Evolutionary conservation across 345 rosid genomes (phyloP).

Genomic region (Bruguiera gymnorhiza): DNA sequence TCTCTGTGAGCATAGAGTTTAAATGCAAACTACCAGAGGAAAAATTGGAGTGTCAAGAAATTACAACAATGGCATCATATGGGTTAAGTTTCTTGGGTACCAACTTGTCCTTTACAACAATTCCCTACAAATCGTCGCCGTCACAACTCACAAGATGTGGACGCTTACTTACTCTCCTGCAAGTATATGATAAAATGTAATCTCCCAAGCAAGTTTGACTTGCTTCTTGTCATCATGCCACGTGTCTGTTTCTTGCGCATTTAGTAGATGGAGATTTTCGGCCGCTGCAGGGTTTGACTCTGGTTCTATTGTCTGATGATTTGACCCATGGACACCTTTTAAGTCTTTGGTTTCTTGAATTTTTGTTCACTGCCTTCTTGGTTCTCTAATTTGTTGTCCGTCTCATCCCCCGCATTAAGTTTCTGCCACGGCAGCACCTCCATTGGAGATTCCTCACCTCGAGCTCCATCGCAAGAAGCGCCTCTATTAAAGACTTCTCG

Average conservation of each 20-base stretch:
- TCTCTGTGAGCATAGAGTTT: no score
- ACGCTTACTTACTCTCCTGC: slow-evolving; percentile 7
- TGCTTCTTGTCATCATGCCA: slow-evolving; percentile 8
- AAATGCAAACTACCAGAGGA: slow-evolving; percentile 12
- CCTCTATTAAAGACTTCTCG: background rate
- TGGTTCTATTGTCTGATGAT: background rate
- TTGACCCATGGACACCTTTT: slow-evolving; percentile 11
- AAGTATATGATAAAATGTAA: background rate
- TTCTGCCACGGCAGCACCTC: slow-evolving; percentile 2
- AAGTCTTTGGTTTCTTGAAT: slow-evolving; percentile 1
- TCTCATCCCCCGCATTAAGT: background rate
- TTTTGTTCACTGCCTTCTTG: background rate
- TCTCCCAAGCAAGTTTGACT: slow-evolving; percentile 8
- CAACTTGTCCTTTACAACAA: background rate
- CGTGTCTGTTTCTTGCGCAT: slow-evolving; percentile 12
- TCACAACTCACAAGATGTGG: slow-evolving; percentile 10
- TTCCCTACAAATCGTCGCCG: background rate
- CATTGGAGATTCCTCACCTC: slow-evolving; percentile 16
- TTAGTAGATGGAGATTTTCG: slow-evolving; percentile 1
- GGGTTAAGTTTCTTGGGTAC: background rate
- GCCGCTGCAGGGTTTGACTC: slow-evolving; percentile 4
- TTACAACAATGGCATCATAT: background rate
- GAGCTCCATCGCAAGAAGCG: slow-evolving; percentile 6
- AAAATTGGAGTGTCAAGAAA: slow-evolving; percentile 4
- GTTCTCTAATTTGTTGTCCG: background rate